phyloP scores from a whole-genome alignment of 306 rosid species.

The Oemleria cerasiformis region DNA sequence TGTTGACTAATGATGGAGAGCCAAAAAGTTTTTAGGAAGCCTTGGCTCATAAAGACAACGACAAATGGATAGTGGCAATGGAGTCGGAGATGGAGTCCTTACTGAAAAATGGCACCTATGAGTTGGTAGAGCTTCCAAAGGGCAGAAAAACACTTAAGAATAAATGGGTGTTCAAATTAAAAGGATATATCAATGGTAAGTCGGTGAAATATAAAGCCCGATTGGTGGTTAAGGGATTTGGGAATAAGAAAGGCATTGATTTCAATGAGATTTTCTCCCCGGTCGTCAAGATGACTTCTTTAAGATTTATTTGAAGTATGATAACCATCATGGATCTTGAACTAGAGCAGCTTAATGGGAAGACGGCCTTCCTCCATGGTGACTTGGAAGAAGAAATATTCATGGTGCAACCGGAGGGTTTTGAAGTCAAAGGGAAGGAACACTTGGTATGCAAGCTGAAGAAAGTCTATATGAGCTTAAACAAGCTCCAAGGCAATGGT shows the following conservation, averaged over 20 bases:
- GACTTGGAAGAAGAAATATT: too few relatives aligned
- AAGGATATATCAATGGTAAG: not conserved
- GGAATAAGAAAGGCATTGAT: not conserved
- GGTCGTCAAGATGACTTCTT: not conserved
- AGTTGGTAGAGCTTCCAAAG: too few relatives aligned
- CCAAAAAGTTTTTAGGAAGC: not conserved
- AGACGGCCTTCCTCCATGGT: not conserved
- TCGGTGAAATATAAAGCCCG: not conserved
- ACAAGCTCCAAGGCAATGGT: too few relatives aligned
- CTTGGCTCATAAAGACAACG: not conserved
- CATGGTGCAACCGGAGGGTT: too few relatives aligned
- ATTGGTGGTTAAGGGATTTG: not conserved
- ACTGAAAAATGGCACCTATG: too few relatives aligned
- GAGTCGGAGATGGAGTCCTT: not conserved
- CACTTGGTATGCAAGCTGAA: too few relatives aligned
- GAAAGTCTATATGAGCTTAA: too few relatives aligned
- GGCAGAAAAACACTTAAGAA: too few relatives aligned
- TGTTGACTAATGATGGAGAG: not conserved
- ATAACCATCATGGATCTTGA: not conserved
- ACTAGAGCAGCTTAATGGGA: not conserved
- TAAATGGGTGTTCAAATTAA: not conserved
- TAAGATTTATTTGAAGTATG: not conserved
- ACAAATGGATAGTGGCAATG: not conserved
- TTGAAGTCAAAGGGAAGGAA: too few relatives aligned
- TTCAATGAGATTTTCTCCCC: not conserved